Percentiles rank a stretch among this genome's conserved stretches.
phyloP scores from a whole-genome alignment of 1,284 basidiomycete genomes.

The Erythrobasidium hasegawianum region DNA sequence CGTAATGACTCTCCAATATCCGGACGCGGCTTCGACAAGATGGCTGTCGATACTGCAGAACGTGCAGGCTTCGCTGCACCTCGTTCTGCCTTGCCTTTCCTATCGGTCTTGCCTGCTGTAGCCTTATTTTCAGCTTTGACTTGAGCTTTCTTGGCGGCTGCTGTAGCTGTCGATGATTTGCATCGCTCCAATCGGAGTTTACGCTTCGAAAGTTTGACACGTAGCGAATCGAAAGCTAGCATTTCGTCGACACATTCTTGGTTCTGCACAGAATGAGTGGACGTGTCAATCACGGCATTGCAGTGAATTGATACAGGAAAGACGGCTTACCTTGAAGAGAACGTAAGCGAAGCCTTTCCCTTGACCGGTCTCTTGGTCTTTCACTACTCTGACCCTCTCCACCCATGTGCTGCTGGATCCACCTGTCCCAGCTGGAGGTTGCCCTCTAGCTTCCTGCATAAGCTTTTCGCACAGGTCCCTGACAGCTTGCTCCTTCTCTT shows the following conservation, averaged over 20 bases:
- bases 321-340: constrained; percentile 72
- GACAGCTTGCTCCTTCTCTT: constrained; percentile 82
- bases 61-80: constrained; percentile 5
- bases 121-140: constrained; percentile 1
- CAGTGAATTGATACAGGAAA: too few species aligned
- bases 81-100: not conserved
- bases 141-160: constrained; percentile 25
- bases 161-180: constrained; percentile 55
- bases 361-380: constrained; percentile 87
- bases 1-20: constrained; percentile 68
- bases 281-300: too few species aligned
- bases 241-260: constrained; percentile 84
- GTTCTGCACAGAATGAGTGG: constrained; percentile 57
- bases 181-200: constrained; percentile 80
- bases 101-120: constrained; percentile 6
- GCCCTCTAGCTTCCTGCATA: constrained; percentile 69
- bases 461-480: constrained; percentile 80
- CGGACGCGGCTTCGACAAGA: constrained; percentile 26
- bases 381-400: constrained; percentile 75
- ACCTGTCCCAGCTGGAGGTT: constrained; percentile 37
- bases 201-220: constrained; percentile 83
- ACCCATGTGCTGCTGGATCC: constrained; percentile 61
- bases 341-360: constrained; percentile 99
- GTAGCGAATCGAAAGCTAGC: constrained; percentile 65
- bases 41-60: constrained; percentile 31